Evolutionary conservation across 352 stramenopile species (phyloP), one percentile per base, ranked within the genome.

Genomic region (Globisporangium parvum): DNA sequence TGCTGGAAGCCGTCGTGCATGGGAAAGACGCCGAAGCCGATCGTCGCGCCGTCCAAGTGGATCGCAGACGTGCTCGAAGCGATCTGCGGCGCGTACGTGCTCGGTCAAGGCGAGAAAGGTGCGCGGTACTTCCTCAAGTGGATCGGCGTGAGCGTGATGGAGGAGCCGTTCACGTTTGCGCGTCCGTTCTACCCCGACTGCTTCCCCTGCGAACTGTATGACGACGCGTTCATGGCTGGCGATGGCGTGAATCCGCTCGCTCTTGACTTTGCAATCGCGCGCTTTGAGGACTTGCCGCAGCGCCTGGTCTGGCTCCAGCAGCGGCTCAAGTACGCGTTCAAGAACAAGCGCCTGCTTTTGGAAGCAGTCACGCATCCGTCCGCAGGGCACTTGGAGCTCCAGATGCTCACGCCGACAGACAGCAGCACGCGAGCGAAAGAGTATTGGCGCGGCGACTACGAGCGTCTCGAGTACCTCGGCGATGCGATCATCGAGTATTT

Each of bases 401-500:
- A 72, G 2, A 67, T 71, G 15, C 67, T 80, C 9, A 61, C 44
- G 3, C 40, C 28, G 14, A 20, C 15, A 1, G 23, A 57, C 46
- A 28, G 71, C 62, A 10, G 65, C 53, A 26, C 54, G 50, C n/a
- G 62, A 66, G 33, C 71, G 79, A 58, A 73, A 79, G 21, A 74
- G 11, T 60, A 71, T 15, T 94, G 80, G 81, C 82, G 74, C 52
- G 74, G 79, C n/a, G 79, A 96, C 57, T 96, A 96, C 46, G 85
- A 96, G 61, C 84, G 87, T 6, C 57, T 96, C 9, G 87, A 96
- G 59, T 96, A 93, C 53, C 63, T 96, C 18, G 87, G 87, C 10
- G 87, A 96, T 51, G 87, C 87, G 11, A 70, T 96, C 48, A 91
- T 96, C 51, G 87, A 95, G 60, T 96, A 93, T 55, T 58, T 96